Percentiles rank a stretch among this genome's conserved stretches.
Conservation (phyloP, 352 stramenopile species). For the Phytophthora citrophthora region DNA sequence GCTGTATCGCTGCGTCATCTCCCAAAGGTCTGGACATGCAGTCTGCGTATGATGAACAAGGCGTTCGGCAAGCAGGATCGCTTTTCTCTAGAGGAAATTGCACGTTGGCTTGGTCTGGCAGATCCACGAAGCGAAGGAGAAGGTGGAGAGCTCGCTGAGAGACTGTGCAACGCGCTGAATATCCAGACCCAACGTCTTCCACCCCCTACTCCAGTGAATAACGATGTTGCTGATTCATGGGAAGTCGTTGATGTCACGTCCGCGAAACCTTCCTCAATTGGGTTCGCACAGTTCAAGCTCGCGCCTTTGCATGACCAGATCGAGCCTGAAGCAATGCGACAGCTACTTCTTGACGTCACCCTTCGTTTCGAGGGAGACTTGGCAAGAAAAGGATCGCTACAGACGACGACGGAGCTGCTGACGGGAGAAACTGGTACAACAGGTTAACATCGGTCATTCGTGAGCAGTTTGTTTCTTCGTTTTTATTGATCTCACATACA, state of each 20-base stretch:
- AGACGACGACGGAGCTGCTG: slow-evolving; percentile 20
- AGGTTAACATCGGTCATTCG: slow-evolving; percentile 5
- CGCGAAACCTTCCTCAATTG: slow-evolving; percentile 10
- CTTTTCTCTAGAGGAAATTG: slow-evolving; percentile 52
- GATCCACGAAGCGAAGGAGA: slow-evolving; percentile 12
- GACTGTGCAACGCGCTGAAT: slow-evolving; percentile 53
- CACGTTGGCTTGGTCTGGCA: slow-evolving; percentile 34
- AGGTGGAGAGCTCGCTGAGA: slow-evolving; percentile 24
- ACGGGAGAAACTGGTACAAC: slow-evolving; percentile 10
- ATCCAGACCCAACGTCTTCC: slow-evolving; percentile 42
- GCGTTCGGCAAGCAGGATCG: slow-evolving; percentile 65
- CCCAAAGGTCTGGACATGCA: slow-evolving; percentile 39
- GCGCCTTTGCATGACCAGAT: slow-evolving; percentile 29
- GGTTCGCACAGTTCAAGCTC: slow-evolving; percentile 49
- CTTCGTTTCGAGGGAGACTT: slow-evolving; percentile 12
- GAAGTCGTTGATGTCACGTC: slow-evolving; percentile 22
- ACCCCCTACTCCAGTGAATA: background rate
- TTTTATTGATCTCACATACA: slow-evolving; percentile 41
- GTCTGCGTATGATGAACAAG: slow-evolving; percentile 64
- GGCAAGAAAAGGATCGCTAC: background rate
- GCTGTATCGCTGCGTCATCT: slow-evolving; percentile 49
- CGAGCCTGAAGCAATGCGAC: slow-evolving; percentile 14
- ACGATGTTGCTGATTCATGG: slow-evolving; percentile 30
- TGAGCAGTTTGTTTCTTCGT: slow-evolving; percentile 31
- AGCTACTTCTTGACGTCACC: slow-evolving; percentile 33